Base-by-base conservation (phyloP, 192 early-diverging fungal genomes). In the Backusella luteola region DNA sequence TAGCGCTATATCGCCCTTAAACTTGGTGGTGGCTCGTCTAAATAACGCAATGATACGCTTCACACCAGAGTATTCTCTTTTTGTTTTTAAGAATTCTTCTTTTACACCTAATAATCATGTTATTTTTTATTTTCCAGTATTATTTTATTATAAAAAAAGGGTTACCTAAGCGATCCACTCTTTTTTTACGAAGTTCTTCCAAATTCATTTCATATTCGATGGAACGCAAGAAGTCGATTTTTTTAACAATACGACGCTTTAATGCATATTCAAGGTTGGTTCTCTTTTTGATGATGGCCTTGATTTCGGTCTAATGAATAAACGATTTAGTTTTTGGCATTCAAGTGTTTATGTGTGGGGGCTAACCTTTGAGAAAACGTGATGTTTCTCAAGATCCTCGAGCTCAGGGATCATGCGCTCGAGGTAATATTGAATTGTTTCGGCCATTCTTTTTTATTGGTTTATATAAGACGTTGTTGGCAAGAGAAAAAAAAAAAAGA, bases 141-240 rank as follows among this genome's bases (percentile, higher is more conserved):
- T 3, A 0, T 34, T 0, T 66, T 29, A 32, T 75, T 76, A 35
- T 76, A 39, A 39, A 39, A 39, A 39, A 39, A 39, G 38, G 38
- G 0, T 69, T 67, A 73, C 69, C 78, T 90, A 72, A 46, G 4
- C 96, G 88, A 29, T 82, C 75, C 74, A 93, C 93, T 36, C 97
- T 88, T 78, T 94, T 93, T 77, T 85, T 87, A 32, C 97, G 89
- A 63, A 98, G 82, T 34, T 87, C 79, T 63, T 98, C 96, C 69
- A 98, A 86, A 82, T 96, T 96, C 84, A 91, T 93, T 79, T 99
- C 98, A 85, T 96, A 99, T 73, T 95, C 94, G 76, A 98, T 96
- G 84, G 96, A 96, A 26, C 94, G 90, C 35, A 99, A 85, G 81
- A 90, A 99, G 69, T 98, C 96, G 12, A 87, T 84, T 66, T 92